A percentile compares a stretch with the other conserved stretches of the same genome.
Evolutionary conservation across 2,329 filamentous ascomycete genomes (phyloP).

Genomic region (Diaporthe vexans): DNA sequence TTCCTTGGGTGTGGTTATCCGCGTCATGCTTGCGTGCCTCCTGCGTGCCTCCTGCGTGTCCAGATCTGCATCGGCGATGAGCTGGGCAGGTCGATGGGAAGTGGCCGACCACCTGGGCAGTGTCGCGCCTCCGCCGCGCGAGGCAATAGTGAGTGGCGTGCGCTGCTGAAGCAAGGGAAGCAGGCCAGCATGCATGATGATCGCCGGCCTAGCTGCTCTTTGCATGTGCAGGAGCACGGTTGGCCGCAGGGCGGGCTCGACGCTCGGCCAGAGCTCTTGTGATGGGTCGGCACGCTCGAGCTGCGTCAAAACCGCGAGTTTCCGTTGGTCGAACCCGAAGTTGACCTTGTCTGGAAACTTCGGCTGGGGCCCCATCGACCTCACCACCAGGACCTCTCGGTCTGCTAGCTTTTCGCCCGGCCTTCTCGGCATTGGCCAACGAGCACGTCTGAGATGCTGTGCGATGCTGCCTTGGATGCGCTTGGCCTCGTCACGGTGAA

Average conservation of each 20-base stretch:
- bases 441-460: slow-evolving; percentile 25
- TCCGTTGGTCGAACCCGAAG: slow-evolving; percentile 7
- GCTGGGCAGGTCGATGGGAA: not conserved
- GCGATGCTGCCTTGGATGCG: not conserved
- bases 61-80: slow-evolving; percentile 19
- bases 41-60: slow-evolving; percentile 16
- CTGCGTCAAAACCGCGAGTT: slow-evolving; percentile 29
- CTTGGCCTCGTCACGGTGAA: not conserved
- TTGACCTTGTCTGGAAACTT: slow-evolving; percentile 37
- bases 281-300: slow-evolving; percentile 25
- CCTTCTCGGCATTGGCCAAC: slow-evolving; percentile 33
- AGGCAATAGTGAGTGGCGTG: not conserved
- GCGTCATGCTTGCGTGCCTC: slow-evolving; percentile 23
- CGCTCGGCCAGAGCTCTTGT: slow-evolving; percentile 1
- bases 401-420: not conserved
- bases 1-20: not conserved
- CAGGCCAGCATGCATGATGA: slow-evolving; percentile 2
- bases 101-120: no score
- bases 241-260: slow-evolving; percentile 22
- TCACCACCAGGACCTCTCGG: not conserved
- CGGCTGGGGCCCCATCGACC: slow-evolving; percentile 16
- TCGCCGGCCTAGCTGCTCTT: not conserved
- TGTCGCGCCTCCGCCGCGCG: no score
- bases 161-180: not conserved
- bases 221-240: slow-evolving; percentile 15